Percentiles rank a stretch among this genome's conserved stretches.
Evolutionary conservation across 805 yeast species (phyloP).

Genomic region (Pichia membranifaciens): DNA sequence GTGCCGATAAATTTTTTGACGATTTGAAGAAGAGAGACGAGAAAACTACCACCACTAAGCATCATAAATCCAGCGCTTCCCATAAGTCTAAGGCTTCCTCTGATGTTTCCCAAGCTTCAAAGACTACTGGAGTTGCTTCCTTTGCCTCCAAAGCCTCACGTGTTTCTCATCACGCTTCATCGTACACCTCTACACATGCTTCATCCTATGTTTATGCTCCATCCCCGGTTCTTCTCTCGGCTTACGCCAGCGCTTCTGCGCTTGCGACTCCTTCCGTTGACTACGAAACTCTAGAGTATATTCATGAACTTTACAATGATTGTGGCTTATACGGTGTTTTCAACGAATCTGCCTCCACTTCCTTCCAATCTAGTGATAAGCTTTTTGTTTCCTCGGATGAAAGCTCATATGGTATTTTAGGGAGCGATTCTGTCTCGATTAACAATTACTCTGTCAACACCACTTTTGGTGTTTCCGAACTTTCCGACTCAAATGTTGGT

Average conservation of each 20-base stretch:
- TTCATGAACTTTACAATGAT: not conserved
- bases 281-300: not conserved
- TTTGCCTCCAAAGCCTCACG: too few species aligned
- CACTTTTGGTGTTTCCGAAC: slow-evolving; percentile 14
- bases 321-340: slow-evolving; percentile 15
- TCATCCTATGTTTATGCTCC: too few species aligned
- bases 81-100: too few species aligned
- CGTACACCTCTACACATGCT: too few species aligned
- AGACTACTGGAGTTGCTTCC: too few species aligned
- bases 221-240: not conserved
- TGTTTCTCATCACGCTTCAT: too few species aligned
- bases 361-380: not conserved
- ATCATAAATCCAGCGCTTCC: not conserved
- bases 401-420: slow-evolving; percentile 2
- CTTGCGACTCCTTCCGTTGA: too few species aligned
- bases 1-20: slow-evolving; percentile 4
- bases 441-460: slow-evolving; percentile 3
- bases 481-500: slow-evolving; percentile 14
- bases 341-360: slow-evolving; percentile 7
- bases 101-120: too few species aligned
- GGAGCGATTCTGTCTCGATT: not conserved
- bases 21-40: not conserved
- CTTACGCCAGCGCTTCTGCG: not conserved
- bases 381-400: slow-evolving; percentile 6
- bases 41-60: too few species aligned